Evolutionary conservation across 176 grass and related monocot genomes (phyloP), one percentile per base, ranked within the genome.

Genomic region (Stipa capillata): DNA sequence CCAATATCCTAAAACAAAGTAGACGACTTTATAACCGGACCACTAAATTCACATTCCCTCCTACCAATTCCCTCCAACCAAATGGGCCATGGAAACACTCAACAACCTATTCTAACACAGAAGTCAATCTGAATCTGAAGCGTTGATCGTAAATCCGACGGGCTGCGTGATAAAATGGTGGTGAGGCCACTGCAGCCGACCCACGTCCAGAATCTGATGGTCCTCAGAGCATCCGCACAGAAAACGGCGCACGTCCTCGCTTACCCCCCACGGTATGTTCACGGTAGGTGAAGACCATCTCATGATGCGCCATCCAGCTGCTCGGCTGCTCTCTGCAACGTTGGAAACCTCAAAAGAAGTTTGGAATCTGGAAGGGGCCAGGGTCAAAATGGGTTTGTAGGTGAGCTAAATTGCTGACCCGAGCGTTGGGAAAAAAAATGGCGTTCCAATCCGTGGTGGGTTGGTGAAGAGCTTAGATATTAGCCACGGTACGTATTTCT

Each of bases 331-430:
- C 15, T 15, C 52, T 10, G 15, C 32, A 24, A 7, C 2, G 41
- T 20, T 77, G 51, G 49, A 56, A 67, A 15, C 23, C 14, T 36
- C 17, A 28, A 81, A 59, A 1, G 4, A 24, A 32, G 35, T 29
- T 39, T 42, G 25, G 29, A 83, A 27, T 59, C 14, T 12, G 7
- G 4, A 77, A 77, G 40, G 16, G 63, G 23, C 17, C 18, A 34
- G 31, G 15, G 56, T 85, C 65, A 33, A 72, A 52, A 62, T 34
- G 55, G 27, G 5, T 43, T 53, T 72, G 83, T 65, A 64, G 76
- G 67, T 64, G 65, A 73, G 66, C 66, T 54, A 53, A 63, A 53
- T 79, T 72, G 54, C 63, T 72, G 83, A 85, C 75, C 42, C 67
- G 47, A 5, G 41, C 25, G 33, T 7, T 23, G 39, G 27, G 8